Evolutionary conservation across 805 yeast species (phyloP).

Genomic region (Saccharomyces kudriavzevii): DNA sequence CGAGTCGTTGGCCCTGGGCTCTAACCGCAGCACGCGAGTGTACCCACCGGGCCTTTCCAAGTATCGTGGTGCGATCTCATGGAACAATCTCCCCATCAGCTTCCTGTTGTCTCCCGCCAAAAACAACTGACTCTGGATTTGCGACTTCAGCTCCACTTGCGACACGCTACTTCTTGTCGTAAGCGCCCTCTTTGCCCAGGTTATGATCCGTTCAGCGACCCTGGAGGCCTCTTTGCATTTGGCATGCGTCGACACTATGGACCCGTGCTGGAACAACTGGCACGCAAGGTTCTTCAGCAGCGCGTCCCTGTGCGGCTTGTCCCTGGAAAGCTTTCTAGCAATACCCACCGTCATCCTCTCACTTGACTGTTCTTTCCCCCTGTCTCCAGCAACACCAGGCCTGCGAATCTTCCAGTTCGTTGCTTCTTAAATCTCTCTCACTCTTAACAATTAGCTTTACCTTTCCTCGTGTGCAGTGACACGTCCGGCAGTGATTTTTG

Average conservation of each 20-base stretch:
- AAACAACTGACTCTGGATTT: conserved; percentile 36
- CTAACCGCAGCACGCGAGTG: conserved; percentile 75
- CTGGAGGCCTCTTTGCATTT: conserved; percentile 66
- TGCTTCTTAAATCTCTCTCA: neutral
- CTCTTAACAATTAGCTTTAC: neutral
- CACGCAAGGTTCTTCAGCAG: conserved; percentile 58
- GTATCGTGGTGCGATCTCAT: conserved; percentile 59
- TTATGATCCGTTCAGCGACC: conserved; percentile 54
- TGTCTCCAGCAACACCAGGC: neutral
- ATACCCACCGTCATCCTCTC: conserved; percentile 25
- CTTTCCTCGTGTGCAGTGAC: neutral
- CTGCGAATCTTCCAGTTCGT: neutral
- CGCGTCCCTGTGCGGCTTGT: conserved; percentile 45
- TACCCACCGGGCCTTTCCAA: conserved; percentile 64
- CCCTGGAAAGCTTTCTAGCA: conserved; percentile 31
- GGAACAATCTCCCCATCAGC: conserved; percentile 56
- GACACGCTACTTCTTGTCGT: conserved; percentile 15
- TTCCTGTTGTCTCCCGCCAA: conserved; percentile 39
- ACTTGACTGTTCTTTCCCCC: neutral
- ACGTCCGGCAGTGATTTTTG: neutral
- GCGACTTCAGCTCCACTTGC: conserved; percentile 11
- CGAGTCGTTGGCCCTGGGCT: conserved; percentile 80
- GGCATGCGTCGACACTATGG: conserved; percentile 63
- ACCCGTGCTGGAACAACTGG: conserved; percentile 60
- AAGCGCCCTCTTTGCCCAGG: conserved; percentile 41